Base-by-base conservation (phyloP, 305 asterid genomes). In the Plantago coronopus region DNA sequence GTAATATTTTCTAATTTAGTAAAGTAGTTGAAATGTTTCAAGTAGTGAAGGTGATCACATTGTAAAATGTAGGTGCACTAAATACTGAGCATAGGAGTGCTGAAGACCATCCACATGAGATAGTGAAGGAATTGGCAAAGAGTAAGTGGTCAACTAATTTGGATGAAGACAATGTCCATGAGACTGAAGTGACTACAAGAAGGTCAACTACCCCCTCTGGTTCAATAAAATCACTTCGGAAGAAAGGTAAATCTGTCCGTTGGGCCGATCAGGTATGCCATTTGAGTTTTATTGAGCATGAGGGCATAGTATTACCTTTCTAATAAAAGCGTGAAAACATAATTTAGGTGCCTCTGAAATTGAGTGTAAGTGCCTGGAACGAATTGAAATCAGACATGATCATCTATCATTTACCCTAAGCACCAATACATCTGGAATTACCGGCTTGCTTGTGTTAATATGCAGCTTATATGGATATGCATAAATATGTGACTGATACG, bases 191-290 rank as follows among this genome's bases (percentile, higher is more conserved):
- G 14, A 49, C 71, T 46, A 45, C 40, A 50, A 68, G 71, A 76
- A 86, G 78, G 22, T 66, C 79, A 48, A 68, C 69, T 62, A 62
- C 75, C 58, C 75, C 76, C 69, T 68, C 91, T 66, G 77, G 84
- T 59, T 76, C 77, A 74, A 65, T 56, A 15, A 76, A 79, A 72
- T 73, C 91, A 64, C 75, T 66, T 78, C 67, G 83, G 67, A 88
- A 88, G 86, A 82, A 83, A 83, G 95, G 98, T 81, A 88, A 91
- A 82, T 80, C 91, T 64, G 87, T 91, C 59, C 91, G 86, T 79
- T 91, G 97, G 98, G 87, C 94, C 59, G 97, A 88, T 72, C 73
- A 91, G 98, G 97, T 91, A 91, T 74, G 84, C 29, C 67, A 40
- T 54, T 25, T 56, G 25, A 58, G 34, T 53, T 34, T 48, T 11